A percentile compares a stretch with the other conserved stretches of the same genome.
Conservation (phyloP, 805 yeast genomes). For the Wickerhamomyces bisporus region DNA sequence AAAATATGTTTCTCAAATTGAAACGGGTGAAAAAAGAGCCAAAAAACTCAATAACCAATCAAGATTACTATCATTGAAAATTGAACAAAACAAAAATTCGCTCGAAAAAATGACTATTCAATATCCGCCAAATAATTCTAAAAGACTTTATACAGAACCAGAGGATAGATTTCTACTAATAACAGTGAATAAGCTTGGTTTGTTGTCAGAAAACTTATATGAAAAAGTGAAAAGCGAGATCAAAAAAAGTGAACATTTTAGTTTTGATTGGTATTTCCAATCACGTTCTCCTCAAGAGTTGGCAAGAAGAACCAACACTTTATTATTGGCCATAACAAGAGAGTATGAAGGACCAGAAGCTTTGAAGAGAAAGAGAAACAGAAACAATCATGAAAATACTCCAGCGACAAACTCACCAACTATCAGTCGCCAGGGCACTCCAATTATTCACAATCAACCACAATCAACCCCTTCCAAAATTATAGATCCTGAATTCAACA, state of each 20-base stretch:
- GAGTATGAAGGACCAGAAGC: conserved; percentile 62
- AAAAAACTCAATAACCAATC: conserved; percentile 53
- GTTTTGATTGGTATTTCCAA: conserved; percentile 67
- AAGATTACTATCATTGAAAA: conserved; percentile 45
- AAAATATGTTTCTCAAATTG: conserved; percentile 66
- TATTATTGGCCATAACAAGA: conserved; percentile 61
- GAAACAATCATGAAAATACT: conserved; percentile 14
- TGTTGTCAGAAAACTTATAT: conserved; percentile 51
- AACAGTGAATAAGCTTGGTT: conserved; percentile 60
- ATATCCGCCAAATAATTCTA: conserved; percentile 81
- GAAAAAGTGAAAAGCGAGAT: conserved; percentile 67
- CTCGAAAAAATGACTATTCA: conserved; percentile 57
- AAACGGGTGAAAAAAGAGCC: conserved; percentile 63
- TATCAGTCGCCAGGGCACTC: conserved; percentile 29
- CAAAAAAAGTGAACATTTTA: conserved; percentile 50
- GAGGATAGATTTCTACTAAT: conserved; percentile 67
- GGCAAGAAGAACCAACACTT: conserved; percentile 62
- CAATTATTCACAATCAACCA: conserved; percentile 17
- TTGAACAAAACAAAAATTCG: conserved; percentile 52
- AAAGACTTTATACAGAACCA: conserved; percentile 58
- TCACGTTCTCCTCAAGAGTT: conserved; percentile 71
- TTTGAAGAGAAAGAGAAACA: conserved; percentile 41
- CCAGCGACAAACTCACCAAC: conserved; percentile 13
- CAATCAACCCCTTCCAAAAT: conserved; percentile 1
- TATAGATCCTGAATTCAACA: too few species aligned